phyloP scores from a whole-genome alignment of 116 monocot species.

The Papilionanthe hybrid region DNA sequence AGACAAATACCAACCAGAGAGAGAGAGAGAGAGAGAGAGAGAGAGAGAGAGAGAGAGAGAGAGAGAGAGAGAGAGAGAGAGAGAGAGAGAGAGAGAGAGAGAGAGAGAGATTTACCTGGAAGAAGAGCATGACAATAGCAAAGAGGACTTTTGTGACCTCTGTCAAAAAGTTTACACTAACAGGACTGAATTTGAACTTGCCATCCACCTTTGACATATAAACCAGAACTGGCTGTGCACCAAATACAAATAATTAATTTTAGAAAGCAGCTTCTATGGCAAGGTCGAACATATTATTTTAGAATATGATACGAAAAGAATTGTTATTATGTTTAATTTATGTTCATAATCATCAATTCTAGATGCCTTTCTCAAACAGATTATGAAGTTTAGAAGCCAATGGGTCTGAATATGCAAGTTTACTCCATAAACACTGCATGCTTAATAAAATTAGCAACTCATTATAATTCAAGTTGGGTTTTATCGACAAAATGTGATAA shows the following conservation, averaged over 20 bases:
- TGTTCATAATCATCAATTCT: too few relatives aligned
- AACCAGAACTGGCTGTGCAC: slow-evolving; percentile 33
- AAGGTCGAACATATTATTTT: not conserved
- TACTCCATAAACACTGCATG: not conserved
- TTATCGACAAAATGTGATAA: not conserved
- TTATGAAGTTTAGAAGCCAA: not conserved
- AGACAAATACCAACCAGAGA: too few relatives aligned
- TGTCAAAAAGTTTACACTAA: slow-evolving; percentile 47
- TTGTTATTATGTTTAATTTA: not conserved
- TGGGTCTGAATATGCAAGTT: too few relatives aligned
- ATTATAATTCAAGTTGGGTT: not conserved
- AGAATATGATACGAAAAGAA: not conserved
- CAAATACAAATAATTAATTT: not conserved
- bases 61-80: too few relatives aligned
- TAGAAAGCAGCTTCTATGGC: not conserved
- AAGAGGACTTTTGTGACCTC: slow-evolving; percentile 39
- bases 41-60: too few relatives aligned
- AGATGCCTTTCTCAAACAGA: not conserved
- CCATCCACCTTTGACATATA: slow-evolving; percentile 50
- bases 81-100: too few relatives aligned
- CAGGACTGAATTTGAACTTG: slow-evolving; percentile 43
- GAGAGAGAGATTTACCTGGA: too few relatives aligned
- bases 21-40: too few relatives aligned
- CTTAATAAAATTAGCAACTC: not conserved
- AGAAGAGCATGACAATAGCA: slow-evolving; percentile 18